A percentile compares a stretch with the other conserved stretches of the same genome.
Evolutionary conservation across 2,329 filamentous ascomycete genomes (phyloP).

Genomic region (Lithohypha guttulata): DNA sequence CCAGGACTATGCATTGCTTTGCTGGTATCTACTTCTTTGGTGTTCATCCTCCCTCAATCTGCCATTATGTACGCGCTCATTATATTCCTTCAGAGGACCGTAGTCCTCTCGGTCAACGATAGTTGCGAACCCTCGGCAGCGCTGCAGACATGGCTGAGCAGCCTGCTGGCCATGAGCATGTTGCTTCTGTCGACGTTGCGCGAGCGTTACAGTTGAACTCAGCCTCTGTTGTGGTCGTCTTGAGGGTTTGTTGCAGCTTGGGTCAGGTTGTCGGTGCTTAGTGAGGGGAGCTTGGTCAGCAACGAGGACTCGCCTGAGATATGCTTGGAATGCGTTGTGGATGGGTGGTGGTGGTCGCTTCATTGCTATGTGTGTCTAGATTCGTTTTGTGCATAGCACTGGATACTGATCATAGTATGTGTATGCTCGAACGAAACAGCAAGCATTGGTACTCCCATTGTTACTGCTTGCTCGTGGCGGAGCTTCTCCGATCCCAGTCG

Average conservation of each 20-base stretch:
- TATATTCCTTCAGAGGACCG: conserved; percentile 82
- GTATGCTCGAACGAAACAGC: no score
- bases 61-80: conserved; percentile 64
- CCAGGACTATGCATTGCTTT: neutral
- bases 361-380: conserved; percentile 10
- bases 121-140: conserved; percentile 13
- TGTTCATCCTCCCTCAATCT: conserved; percentile 76
- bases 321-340: conserved; percentile 14
- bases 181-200: neutral
- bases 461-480: no score
- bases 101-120: conserved; percentile 13
- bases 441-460: no score
- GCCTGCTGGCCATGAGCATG: neutral
- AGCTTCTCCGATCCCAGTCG: no score
- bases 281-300: neutral
- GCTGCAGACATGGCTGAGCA: conserved; percentile 1
- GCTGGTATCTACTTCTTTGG: conserved; percentile 57
- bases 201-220: no score
- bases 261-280: neutral
- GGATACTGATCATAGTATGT: no score
- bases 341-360: conserved; percentile 13
- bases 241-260: conserved; percentile 4
- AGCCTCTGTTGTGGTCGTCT: conserved; percentile 3
- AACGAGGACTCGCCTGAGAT: conserved; percentile 14
- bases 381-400: neutral